These are phyloP conservation scores for Russula brevipes DNA, from an alignment of 768 basidiomycete genomes.

Conservation along the genomic window DNA sequence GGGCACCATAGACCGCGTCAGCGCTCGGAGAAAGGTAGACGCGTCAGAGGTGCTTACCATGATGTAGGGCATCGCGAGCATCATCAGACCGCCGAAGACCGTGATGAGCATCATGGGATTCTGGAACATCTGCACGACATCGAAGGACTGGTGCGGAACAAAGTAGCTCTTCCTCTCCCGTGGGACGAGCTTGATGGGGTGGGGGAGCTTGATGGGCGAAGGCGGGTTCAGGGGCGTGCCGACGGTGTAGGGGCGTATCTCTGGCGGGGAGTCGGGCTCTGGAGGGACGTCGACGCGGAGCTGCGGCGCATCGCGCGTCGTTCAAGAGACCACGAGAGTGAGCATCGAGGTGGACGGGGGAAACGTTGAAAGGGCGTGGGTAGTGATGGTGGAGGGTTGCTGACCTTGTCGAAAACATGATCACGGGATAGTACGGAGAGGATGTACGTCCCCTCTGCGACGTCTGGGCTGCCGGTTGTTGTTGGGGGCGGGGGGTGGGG, in stretches of 20 bases:
- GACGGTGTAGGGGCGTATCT: slow-evolving; percentile 58
- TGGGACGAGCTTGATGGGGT: slow-evolving; percentile 56
- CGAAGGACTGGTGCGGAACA: slow-evolving; percentile 66
- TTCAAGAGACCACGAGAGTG: not conserved
- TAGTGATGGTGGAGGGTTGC: slow-evolving; percentile 7
- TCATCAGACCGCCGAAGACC: slow-evolving; percentile 58
- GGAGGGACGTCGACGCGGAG: slow-evolving; percentile 58
- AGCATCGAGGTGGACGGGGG: not conserved
- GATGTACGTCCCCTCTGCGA: slow-evolving; percentile 63
- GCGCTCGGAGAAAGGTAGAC: not conserved
- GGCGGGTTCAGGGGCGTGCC: slow-evolving; percentile 66
- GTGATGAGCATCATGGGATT: slow-evolving; percentile 85
- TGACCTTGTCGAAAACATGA: slow-evolving; percentile 64
- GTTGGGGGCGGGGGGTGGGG: too few species aligned
- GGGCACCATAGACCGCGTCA: not conserved
- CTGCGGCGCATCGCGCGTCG: slow-evolving; percentile 34
- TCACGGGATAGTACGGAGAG: slow-evolving; percentile 65
- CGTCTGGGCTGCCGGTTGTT: slow-evolving; percentile 47
- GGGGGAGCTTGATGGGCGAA: slow-evolving; percentile 48
- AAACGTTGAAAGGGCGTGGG: not conserved
- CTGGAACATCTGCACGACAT: slow-evolving; percentile 66
- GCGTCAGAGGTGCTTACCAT: slow-evolving; percentile 46
- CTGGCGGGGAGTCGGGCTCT: slow-evolving; percentile 39
- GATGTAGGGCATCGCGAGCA: slow-evolving; percentile 69
- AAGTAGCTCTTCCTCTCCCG: slow-evolving; percentile 60